A percentile compares a stretch with the other conserved stretches of the same genome.
Evolutionary conservation across 2,329 filamentous ascomycete genomes (phyloP).

Genomic region (Ophiostoma sp.): DNA sequence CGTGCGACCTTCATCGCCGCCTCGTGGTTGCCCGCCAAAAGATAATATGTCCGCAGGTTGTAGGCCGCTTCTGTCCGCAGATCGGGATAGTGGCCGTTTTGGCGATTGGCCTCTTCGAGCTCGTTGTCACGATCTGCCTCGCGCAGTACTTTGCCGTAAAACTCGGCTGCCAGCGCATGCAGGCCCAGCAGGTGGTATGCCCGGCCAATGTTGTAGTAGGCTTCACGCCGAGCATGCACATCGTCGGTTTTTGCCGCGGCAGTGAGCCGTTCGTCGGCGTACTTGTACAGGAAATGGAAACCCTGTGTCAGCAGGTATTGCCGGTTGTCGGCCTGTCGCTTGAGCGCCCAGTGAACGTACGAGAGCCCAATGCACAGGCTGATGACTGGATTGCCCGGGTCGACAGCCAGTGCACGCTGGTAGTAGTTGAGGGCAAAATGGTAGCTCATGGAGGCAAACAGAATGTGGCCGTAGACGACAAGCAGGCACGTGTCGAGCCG

Average conservation of each 20-base stretch:
- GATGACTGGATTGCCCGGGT: slow-evolving; percentile 74
- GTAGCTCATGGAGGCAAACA: slow-evolving; percentile 81
- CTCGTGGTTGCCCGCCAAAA: slow-evolving; percentile 61
- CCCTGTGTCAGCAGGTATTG: slow-evolving; percentile 87
- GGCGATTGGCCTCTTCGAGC: neutral
- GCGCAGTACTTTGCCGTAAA: slow-evolving; percentile 59
- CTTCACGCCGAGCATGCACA: slow-evolving; percentile 60
- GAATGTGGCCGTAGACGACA: slow-evolving; percentile 85
- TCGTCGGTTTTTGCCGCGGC: slow-evolving; percentile 38
- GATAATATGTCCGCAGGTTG: slow-evolving; percentile 68
- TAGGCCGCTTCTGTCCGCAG: slow-evolving; percentile 71
- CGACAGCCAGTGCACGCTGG: slow-evolving; percentile 71
- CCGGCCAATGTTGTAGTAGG: slow-evolving; percentile 77
- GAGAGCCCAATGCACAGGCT: slow-evolving; percentile 78
- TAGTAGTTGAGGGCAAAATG: slow-evolving; percentile 87
- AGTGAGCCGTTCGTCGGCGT: slow-evolving; percentile 61
- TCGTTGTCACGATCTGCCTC: slow-evolving; percentile 37
- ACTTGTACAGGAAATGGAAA: slow-evolving; percentile 74
- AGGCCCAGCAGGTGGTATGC: slow-evolving; percentile 76
- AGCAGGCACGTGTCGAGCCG: slow-evolving; percentile 76
- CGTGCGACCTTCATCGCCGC: slow-evolving; percentile 62
- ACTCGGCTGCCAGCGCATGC: slow-evolving; percentile 68
- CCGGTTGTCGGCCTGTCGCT: slow-evolving; percentile 84
- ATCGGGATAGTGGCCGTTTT: slow-evolving; percentile 40
- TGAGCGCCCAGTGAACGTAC: slow-evolving; percentile 86